Percentiles rank a stretch among this genome's conserved stretches.
These are phyloP conservation scores for Pisolithus thermaeus DNA, from an alignment of 1,284 basidiomycete species.

Conservation along the genomic window DNA sequence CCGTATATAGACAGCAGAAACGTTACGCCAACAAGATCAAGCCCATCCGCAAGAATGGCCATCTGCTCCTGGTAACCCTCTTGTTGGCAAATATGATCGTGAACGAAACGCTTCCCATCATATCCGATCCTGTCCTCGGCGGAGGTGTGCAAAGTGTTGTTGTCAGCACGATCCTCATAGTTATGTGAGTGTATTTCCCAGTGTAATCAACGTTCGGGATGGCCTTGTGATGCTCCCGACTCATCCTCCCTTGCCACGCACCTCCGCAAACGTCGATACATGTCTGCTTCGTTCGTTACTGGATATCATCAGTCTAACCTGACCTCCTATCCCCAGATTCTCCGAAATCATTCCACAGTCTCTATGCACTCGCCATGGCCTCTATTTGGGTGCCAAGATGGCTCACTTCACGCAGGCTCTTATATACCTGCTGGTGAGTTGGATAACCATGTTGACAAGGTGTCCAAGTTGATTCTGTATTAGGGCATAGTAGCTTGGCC, in stretches of 20 bases:
- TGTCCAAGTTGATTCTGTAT: neutral
- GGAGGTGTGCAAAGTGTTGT: constrained; percentile 79
- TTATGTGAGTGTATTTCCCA: constrained; percentile 55
- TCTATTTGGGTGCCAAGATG: constrained; percentile 89
- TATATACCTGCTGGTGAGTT: constrained; percentile 63
- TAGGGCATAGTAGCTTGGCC: constrained; percentile 81
- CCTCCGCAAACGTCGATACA: neutral
- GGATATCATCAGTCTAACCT: neutral
- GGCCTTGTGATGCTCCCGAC: neutral
- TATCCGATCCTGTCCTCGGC: constrained; percentile 83
- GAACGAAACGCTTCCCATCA: constrained; percentile 89
- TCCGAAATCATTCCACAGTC: constrained; percentile 90
- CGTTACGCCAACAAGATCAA: constrained; percentile 80
- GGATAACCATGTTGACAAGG: neutral
- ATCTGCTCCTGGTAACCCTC: constrained; percentile 78
- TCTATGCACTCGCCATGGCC: constrained; percentile 87
- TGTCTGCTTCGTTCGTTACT: neutral
- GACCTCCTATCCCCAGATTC: constrained; percentile 45
- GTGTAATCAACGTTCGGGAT: neutral
- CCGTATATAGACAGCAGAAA: constrained; percentile 57
- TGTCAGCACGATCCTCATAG: constrained; percentile 80
- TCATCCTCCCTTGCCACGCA: neutral
- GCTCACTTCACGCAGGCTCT: constrained; percentile 70
- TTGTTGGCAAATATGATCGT: constrained; percentile 86
- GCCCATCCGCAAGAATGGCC: constrained; percentile 82